Conservation (phyloP, 1,139 yeast species). For the Scheffersomyces stambukii region DNA sequence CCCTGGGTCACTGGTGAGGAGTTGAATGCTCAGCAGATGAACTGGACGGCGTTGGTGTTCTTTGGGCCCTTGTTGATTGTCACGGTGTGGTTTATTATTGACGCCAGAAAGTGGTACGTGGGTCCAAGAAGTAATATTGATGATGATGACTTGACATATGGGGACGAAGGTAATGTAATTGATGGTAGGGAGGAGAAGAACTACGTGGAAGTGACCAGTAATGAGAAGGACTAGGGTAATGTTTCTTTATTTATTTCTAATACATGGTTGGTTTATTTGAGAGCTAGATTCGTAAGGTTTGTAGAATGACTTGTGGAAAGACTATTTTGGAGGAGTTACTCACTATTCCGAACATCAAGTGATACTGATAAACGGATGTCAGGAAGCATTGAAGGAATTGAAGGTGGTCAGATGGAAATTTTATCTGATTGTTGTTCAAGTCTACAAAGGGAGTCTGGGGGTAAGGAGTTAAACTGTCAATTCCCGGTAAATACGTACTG, state of each 20-base stretch:
- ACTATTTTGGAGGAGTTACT: conserved; percentile 7
- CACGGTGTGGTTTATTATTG: conserved; percentile 47
- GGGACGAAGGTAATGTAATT: conserved; percentile 8
- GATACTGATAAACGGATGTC: not conserved
- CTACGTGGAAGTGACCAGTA: conserved; percentile 2
- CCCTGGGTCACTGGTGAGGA: conserved; percentile 52
- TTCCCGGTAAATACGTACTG: too few species aligned
- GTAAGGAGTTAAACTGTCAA: too few species aligned
- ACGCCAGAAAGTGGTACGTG: conserved; percentile 60
- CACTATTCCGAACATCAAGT: conserved; percentile 1
- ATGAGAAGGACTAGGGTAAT: conserved; percentile 5
- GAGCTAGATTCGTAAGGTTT: not conserved
- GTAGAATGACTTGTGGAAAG: conserved; percentile 7
- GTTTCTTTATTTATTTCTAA: not conserved
- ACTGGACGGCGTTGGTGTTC: conserved; percentile 68
- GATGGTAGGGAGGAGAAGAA: conserved; percentile 7
- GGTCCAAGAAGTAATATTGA: conserved; percentile 67
- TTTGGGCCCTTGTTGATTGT: conserved; percentile 61
- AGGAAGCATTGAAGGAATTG: too few species aligned
- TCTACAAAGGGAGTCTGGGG: too few species aligned
- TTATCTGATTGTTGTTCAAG: too few species aligned
- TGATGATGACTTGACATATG: conserved; percentile 22
- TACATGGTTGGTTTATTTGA: not conserved
- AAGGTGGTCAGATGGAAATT: too few species aligned
- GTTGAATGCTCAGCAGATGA: conserved; percentile 49